phyloP scores from a whole-genome alignment of 129 eudicot species.

The Tanacetum coccineum region DNA sequence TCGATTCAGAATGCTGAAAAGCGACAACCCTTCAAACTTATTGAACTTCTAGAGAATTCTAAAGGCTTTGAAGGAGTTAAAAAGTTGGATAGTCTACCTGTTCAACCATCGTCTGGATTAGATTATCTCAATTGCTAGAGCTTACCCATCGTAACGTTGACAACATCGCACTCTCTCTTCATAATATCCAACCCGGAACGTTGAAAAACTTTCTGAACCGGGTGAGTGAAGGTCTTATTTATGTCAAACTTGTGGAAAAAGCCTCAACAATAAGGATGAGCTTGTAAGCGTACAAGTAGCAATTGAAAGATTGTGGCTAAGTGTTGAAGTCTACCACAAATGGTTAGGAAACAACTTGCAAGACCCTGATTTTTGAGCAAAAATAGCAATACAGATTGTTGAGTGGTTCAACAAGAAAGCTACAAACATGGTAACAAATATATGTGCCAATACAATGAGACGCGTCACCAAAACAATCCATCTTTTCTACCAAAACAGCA shows the following conservation, averaged over 20 bases:
- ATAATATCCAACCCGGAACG: not conserved
- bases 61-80: not conserved
- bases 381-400: not conserved
- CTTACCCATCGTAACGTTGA: not conserved
- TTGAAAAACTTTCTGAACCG: not conserved
- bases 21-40: not conserved
- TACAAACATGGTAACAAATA: not conserved
- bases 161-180: not conserved
- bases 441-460: not conserved
- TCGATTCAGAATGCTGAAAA: not conserved
- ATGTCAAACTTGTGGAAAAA: not conserved
- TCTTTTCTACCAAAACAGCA: not conserved
- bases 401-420: not conserved
- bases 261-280: not conserved
- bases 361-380: not conserved
- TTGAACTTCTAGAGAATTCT: not conserved
- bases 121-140: not conserved
- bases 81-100: not conserved
- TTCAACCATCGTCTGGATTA: not conserved
- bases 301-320: not conserved
- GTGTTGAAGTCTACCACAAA: not conserved
- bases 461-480: not conserved
- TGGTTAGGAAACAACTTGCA: not conserved
- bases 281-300: not conserved
- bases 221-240: not conserved